A percentile compares a stretch with the other conserved stretches of the same genome.
Conservation (phyloP, 225 moss, liverwort and hornwort species). For the Straminergon stramineum region DNA sequence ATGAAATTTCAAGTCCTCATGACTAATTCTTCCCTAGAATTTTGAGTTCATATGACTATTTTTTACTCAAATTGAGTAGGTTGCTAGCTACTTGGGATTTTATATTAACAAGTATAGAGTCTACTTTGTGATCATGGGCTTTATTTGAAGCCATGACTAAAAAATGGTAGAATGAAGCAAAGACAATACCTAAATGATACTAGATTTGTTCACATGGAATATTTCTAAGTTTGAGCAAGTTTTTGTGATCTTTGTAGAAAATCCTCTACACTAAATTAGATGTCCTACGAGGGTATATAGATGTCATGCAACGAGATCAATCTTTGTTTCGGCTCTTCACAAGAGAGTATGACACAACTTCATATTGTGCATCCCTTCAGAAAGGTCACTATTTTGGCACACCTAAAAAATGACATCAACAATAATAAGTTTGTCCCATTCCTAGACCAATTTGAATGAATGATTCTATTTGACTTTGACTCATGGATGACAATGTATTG, state of each 20-base stretch:
- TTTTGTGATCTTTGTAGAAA: not conserved
- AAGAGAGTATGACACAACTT: too few species aligned
- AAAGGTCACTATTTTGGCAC: not conserved
- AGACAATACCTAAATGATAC: too few species aligned
- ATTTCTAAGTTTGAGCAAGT: not conserved
- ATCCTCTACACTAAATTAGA: not conserved
- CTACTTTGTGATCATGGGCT: not conserved
- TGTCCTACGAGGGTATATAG: too few species aligned
- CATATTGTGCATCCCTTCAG: too few species aligned
- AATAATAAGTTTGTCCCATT: not conserved
- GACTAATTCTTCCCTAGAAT: not conserved
- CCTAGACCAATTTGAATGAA: not conserved
- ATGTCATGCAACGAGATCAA: not conserved
- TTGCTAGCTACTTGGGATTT: not conserved
- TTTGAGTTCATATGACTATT: not conserved
- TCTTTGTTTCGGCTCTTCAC: not conserved
- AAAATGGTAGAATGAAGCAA: not conserved
- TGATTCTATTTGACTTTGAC: too few species aligned
- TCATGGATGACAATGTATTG: not conserved
- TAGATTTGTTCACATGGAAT: too few species aligned
- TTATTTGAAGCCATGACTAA: too few species aligned
- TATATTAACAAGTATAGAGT: not conserved
- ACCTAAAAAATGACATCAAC: not conserved
- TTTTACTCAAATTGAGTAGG: not conserved
- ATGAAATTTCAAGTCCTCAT: not conserved